phyloP scores from a whole-genome alignment of 2,329 filamentous ascomycete genomes.

The Penicillium palitans region DNA sequence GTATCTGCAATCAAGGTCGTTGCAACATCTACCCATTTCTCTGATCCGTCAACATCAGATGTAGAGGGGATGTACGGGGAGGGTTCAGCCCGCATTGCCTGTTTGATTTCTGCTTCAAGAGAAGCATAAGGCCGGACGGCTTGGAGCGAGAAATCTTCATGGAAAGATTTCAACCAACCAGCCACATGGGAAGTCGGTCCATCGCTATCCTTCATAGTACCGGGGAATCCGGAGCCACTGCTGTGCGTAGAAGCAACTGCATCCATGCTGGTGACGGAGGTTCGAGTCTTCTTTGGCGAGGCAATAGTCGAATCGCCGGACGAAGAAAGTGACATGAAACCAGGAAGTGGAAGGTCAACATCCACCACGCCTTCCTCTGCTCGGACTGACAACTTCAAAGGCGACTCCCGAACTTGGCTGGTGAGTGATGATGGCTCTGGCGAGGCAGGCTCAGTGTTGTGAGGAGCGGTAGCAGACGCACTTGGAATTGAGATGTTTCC shows the following conservation, averaged over 20 bases:
- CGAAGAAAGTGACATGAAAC: conserved; percentile 50
- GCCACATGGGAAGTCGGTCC: conserved; percentile 57
- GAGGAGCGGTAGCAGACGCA: conserved; percentile 19
- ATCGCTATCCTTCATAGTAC: conserved; percentile 37
- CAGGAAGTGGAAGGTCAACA: conserved; percentile 58
- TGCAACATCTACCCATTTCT: conserved; percentile 59
- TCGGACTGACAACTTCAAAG: conserved; percentile 56
- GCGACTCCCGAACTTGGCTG: conserved; percentile 44
- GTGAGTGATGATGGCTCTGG: conserved; percentile 31
- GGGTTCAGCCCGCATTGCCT: conserved; percentile 58
- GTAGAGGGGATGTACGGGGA: conserved; percentile 43
- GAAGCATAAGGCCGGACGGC: conserved; percentile 56
- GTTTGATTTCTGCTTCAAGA: conserved; percentile 56
- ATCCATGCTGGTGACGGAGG: conserved; percentile 55
- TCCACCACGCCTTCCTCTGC: conserved; percentile 62
- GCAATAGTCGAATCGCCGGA: conserved; percentile 48
- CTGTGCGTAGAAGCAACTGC: conserved; percentile 48
- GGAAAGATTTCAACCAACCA: conserved; percentile 58
- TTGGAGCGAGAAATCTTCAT: conserved; percentile 61
- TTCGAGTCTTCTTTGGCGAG: conserved; percentile 46
- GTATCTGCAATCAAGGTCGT: conserved; percentile 59
- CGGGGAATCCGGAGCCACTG: conserved; percentile 39
- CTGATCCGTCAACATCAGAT: conserved; percentile 33
- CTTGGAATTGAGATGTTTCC: conserved; percentile 41
- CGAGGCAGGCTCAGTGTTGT: conserved; percentile 26